Evolutionary conservation across 441 rosid genomes (phyloP).

Genomic region (Populus hybrid): DNA sequence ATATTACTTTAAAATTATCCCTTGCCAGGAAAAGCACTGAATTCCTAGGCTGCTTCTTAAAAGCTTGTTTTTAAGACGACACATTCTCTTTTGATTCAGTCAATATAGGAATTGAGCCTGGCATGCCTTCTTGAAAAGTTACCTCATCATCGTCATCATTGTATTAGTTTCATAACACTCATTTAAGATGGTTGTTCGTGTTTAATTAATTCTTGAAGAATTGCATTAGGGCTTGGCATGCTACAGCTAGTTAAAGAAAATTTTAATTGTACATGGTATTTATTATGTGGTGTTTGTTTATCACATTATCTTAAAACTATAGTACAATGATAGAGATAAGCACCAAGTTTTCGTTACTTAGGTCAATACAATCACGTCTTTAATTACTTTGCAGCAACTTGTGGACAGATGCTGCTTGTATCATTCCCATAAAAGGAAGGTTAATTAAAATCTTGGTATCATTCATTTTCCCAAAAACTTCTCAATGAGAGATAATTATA

Average conservation of each 20-base stretch:
- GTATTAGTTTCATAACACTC: background rate
- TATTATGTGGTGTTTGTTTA: background rate
- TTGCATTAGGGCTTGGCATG: background rate
- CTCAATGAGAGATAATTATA: background rate
- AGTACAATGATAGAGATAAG: background rate
- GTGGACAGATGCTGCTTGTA: background rate
- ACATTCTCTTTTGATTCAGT: conserved; percentile 1
- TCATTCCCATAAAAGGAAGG: background rate
- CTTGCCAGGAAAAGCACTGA: conserved; percentile 19
- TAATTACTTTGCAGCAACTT: background rate
- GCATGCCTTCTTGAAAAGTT: conserved; percentile 1
- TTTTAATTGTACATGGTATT: too few relatives aligned
- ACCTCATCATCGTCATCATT: background rate
- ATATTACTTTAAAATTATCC: background rate
- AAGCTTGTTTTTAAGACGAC: background rate
- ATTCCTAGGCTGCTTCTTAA: conserved; percentile 17
- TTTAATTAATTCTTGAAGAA: too few relatives aligned
- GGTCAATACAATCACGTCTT: background rate
- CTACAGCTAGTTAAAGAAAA: background rate
- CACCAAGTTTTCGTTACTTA: background rate
- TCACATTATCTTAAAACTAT: background rate
- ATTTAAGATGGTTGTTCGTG: background rate
- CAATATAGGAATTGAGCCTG: conserved; percentile 5
- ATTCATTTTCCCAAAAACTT: conserved; percentile 1
- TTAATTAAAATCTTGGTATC: background rate